Conservation (phyloP, 768 basidiomycete genomes). For the Kwoniella botswanensis region DNA sequence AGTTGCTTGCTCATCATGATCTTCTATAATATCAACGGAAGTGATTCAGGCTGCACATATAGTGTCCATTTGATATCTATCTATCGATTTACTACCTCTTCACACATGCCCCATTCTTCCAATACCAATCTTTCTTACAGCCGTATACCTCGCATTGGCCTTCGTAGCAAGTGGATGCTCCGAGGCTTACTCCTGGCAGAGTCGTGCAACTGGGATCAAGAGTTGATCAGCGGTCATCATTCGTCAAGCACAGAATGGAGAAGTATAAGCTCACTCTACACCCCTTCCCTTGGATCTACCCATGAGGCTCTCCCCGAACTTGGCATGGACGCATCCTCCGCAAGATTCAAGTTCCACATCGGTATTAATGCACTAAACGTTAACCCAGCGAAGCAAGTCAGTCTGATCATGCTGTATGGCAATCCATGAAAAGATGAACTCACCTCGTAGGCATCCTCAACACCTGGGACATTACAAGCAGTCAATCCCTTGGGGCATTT, state of each 20-base stretch:
- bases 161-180: not conserved
- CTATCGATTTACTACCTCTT: not conserved
- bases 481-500: not conserved
- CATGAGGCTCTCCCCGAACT: not conserved
- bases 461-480: conserved; percentile 7
- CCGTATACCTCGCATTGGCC: not conserved
- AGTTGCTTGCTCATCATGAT: too few relatives aligned
- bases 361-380: conserved; percentile 32
- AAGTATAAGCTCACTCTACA: not conserved
- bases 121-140: not conserved
- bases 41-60: too few relatives aligned
- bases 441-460: conserved; percentile 6
- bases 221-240: not conserved
- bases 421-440: not conserved
- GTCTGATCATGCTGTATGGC: too few relatives aligned
- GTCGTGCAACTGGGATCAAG: not conserved
- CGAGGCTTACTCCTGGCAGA: not conserved
- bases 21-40: too few relatives aligned
- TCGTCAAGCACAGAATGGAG: not conserved
- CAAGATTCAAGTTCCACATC: conserved; percentile 35
- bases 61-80: not conserved
- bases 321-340: conserved; percentile 32
- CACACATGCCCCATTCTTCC: not conserved
- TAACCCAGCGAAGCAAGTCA: not conserved
- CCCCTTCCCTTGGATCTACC: not conserved